A percentile compares a stretch with the other conserved stretches of the same genome.
Evolutionary conservation across 192 early-diverging fungal genomes (phyloP).

Genomic region (Backusella tuberculispora): DNA sequence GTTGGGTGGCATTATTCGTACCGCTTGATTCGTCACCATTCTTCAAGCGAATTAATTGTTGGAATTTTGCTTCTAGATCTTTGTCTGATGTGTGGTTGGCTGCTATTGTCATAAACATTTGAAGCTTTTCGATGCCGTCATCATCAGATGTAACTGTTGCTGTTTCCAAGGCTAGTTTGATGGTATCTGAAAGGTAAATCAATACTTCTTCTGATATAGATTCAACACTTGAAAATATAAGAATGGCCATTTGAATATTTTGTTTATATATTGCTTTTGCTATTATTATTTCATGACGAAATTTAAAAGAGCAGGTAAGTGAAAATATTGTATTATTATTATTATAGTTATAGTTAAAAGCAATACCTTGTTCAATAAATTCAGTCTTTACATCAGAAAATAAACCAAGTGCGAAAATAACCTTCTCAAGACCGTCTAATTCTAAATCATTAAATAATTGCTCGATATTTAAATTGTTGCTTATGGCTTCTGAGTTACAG

Average conservation of each 20-base stretch:
- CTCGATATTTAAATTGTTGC: not conserved
- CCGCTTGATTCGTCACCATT: not conserved
- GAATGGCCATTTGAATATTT: constrained; percentile 21
- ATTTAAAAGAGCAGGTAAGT: not conserved
- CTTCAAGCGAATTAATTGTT: constrained; percentile 5
- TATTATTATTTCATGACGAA: not conserved
- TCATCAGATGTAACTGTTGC: not conserved
- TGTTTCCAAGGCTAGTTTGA: constrained; percentile 29
- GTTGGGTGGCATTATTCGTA: not conserved
- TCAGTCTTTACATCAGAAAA: constrained; percentile 2
- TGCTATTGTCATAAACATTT: constrained; percentile 8
- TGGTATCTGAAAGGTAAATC: constrained; percentile 59
- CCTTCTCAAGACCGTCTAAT: constrained; percentile 19
- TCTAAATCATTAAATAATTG: constrained; percentile 5
- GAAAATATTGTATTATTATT: not conserved
- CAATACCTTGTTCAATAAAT: constrained; percentile 6
- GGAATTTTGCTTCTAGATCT: not conserved
- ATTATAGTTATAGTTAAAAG: not conserved
- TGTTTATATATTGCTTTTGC: constrained; percentile 19
- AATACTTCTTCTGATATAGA: constrained; percentile 57
- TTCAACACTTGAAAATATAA: constrained; percentile 46
- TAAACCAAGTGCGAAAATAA: constrained; percentile 13
- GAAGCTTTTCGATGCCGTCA: not conserved
- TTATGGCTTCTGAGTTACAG: constrained; percentile 13
- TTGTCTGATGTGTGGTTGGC: not conserved